Conservation (phyloP, 2,329 filamentous ascomycete genomes). For the Xylaria sp. region DNA sequence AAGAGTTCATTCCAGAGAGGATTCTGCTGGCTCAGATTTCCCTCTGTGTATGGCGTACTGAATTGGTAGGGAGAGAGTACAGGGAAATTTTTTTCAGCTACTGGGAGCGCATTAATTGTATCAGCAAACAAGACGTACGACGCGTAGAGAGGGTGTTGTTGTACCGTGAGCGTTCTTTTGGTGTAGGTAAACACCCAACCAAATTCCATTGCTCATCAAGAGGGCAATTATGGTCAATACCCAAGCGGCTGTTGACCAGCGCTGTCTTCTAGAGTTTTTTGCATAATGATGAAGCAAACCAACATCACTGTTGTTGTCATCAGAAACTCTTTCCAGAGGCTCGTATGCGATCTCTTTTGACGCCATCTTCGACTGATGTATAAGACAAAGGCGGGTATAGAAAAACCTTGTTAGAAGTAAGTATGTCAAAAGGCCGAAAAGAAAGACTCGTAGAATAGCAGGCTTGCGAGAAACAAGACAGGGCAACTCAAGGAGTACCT, state of each 20-base stretch:
- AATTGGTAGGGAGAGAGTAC: constrained; percentile 4
- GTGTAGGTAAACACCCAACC: constrained; percentile 2
- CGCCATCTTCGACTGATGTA: background rate
- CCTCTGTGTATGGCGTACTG: constrained; percentile 2
- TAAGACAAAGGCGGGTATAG: background rate
- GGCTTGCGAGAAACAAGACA: background rate
- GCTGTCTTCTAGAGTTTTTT: background rate
- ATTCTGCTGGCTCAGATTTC: constrained; percentile 10
- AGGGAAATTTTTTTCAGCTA: background rate
- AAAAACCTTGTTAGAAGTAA: background rate
- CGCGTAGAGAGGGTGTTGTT: background rate
- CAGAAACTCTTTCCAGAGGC: background rate
- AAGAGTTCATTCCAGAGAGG: constrained; percentile 11
- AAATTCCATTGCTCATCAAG: constrained; percentile 1
- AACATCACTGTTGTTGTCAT: background rate
- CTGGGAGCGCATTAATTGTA: background rate
- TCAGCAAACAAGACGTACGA: background rate
- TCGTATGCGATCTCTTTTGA: constrained; percentile 1
- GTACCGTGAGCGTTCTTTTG: constrained; percentile 5
- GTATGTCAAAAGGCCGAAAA: background rate
- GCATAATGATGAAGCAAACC: constrained; percentile 4
- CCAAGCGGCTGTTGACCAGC: background rate
- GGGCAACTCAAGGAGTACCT: background rate
- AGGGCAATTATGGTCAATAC: background rate
- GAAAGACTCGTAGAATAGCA: background rate